These are phyloP conservation scores for Diaporthe longicolla DNA, from an alignment of 2,329 filamentous ascomycete species.

Conservation along the genomic window DNA sequence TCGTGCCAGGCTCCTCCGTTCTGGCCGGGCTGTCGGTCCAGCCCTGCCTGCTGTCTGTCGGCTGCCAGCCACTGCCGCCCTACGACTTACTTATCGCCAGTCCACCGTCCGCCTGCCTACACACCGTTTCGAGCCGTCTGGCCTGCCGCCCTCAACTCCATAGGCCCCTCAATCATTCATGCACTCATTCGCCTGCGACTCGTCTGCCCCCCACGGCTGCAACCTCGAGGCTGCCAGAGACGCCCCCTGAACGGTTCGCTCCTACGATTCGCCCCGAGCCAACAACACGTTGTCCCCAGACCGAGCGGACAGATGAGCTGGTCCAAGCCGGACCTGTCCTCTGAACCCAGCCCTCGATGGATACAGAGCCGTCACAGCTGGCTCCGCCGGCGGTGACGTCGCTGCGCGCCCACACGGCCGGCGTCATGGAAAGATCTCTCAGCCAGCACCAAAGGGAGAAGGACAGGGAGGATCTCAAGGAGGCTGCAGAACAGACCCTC, in stretches of 20 bases:
- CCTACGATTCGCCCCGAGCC: conserved; percentile 39
- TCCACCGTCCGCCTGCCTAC: not conserved
- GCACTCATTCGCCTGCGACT: conserved; percentile 43
- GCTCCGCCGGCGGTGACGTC: conserved; percentile 68
- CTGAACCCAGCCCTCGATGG: conserved; percentile 58
- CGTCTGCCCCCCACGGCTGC: conserved; percentile 47
- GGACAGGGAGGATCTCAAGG: conserved; percentile 92
- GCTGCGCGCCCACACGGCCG: conserved; percentile 64
- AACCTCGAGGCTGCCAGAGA: conserved; percentile 28
- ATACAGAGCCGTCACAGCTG: conserved; percentile 59
- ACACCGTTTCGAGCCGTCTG: conserved; percentile 27
- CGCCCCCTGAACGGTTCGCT: conserved; percentile 34
- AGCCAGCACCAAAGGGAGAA: conserved; percentile 89
- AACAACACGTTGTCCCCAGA: conserved; percentile 40
- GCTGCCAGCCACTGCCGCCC: conserved; percentile 5
- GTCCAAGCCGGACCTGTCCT: conserved; percentile 49
- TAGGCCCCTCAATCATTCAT: conserved; percentile 41
- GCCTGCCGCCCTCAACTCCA: conserved; percentile 43
- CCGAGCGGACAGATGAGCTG: conserved; percentile 52
- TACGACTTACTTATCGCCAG: conserved; percentile 18
- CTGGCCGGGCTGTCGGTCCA: conserved; percentile 36
- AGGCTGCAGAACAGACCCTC: conserved; percentile 95
- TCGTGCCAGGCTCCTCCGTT: conserved; percentile 39
- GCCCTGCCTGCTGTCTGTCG: conserved; percentile 25
- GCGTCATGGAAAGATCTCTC: conserved; percentile 74